Percentiles rank a stretch among this genome's conserved stretches.
Conservation (phyloP, 192 early-diverging fungal genomes). For the Coemansia sp. region DNA sequence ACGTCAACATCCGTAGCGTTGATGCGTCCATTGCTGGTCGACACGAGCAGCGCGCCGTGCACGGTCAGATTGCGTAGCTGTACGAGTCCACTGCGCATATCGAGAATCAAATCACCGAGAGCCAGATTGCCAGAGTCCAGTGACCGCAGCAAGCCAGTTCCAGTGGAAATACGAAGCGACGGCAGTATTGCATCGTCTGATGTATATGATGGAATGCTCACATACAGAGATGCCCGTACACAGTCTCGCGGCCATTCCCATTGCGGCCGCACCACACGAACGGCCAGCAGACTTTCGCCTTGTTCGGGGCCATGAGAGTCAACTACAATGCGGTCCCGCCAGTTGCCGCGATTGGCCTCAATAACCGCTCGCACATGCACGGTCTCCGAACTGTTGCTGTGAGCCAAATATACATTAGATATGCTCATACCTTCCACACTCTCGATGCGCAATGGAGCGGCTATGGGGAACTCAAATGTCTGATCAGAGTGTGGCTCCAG, state of each 20-base stretch:
- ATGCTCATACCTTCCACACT: constrained; percentile 29
- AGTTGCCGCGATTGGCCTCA: constrained; percentile 14
- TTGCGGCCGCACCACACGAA: constrained; percentile 12
- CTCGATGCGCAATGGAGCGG: constrained; percentile 15
- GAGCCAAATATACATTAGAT: constrained; percentile 19
- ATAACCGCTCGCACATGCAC: constrained; percentile 23
- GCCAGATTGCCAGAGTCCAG: constrained; percentile 18
- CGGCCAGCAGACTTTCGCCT: neutral
- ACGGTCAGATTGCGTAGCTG: constrained; percentile 16
- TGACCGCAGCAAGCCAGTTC: constrained; percentile 8
- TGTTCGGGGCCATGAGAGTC: neutral
- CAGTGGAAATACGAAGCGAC: constrained; percentile 10
- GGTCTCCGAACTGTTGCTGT: neutral
- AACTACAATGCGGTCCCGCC: constrained; percentile 10
- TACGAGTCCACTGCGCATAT: constrained; percentile 16
- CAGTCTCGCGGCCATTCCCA: constrained; percentile 40
- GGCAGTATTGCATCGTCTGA: too few relatives aligned
- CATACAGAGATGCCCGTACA: constrained; percentile 21
- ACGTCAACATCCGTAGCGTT: constrained; percentile 7
- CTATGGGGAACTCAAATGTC: constrained; percentile 1
- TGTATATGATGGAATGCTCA: constrained; percentile 8
- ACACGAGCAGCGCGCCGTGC: constrained; percentile 6
- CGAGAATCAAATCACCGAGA: constrained; percentile 1
- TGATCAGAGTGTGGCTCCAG: constrained; percentile 15
- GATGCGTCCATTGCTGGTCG: constrained; percentile 19